A percentile compares a stretch with the other conserved stretches of the same genome.
These are phyloP conservation scores for Pleurotus giganteus DNA, from an alignment of 768 basidiomycete genomes.

Conservation along the genomic window DNA sequence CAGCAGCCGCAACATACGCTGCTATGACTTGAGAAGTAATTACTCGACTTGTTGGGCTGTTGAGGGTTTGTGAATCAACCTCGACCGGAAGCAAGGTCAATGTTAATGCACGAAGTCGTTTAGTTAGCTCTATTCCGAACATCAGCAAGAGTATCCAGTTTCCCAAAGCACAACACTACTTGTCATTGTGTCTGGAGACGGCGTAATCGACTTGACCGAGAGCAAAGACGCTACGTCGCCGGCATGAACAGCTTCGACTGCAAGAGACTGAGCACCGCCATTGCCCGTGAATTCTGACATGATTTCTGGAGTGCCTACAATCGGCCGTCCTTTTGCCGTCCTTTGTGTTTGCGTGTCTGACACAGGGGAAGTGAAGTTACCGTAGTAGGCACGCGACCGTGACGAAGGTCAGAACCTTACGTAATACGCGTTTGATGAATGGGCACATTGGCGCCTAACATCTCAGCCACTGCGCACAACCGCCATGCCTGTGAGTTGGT, in stretches of 20 bases:
- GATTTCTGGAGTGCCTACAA: conserved; percentile 13
- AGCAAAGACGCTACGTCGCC: conserved; percentile 47
- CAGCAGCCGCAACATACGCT: conserved; percentile 77
- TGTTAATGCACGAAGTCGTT: conserved; percentile 74
- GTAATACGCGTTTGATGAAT: neutral
- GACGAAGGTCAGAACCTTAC: neutral
- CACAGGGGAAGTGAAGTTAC: no score
- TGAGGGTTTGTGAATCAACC: conserved; percentile 64
- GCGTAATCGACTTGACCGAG: conserved; percentile 45
- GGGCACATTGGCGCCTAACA: conserved; percentile 19
- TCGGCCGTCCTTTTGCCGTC: no score
- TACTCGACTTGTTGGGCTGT: conserved; percentile 76
- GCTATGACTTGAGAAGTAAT: conserved; percentile 79
- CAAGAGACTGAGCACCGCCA: conserved; percentile 3
- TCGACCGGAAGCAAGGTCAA: conserved; percentile 77
- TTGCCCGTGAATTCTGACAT: conserved; percentile 31
- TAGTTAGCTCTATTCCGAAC: conserved; percentile 64
- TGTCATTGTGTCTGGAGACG: conserved; percentile 71
- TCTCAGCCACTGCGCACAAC: conserved; percentile 16
- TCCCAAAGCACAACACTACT: conserved; percentile 38
- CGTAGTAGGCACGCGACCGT: no score
- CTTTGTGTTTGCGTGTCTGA: no score
- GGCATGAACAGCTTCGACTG: conserved; percentile 20
- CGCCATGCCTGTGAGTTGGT: conserved; percentile 19
- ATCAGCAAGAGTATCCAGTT: neutral